Percentiles rank a stretch among this genome's conserved stretches.
Evolutionary conservation across 2,329 filamentous ascomycete species (phyloP).

Genomic region (Zymoseptoria crescenta): DNA sequence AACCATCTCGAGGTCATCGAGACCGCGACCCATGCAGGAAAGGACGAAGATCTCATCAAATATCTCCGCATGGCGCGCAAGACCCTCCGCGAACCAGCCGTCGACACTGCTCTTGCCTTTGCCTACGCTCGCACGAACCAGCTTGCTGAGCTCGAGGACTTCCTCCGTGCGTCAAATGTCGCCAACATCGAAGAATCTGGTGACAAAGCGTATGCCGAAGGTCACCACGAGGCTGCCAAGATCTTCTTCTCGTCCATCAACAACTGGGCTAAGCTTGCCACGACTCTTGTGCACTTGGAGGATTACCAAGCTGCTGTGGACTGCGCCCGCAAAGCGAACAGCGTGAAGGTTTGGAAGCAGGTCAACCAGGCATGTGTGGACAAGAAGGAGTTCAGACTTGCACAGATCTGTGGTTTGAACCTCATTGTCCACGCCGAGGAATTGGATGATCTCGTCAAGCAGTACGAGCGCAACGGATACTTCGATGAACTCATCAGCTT

Average conservation of each 20-base stretch:
- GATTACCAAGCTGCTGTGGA: constrained; percentile 98
- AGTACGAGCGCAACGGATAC: constrained; percentile 95
- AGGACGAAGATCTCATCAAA: constrained; percentile 96
- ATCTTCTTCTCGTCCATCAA: constrained; percentile 98
- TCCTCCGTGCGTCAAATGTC: constrained; percentile 85
- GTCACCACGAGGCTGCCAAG: constrained; percentile 91
- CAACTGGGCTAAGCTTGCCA: constrained; percentile 98
- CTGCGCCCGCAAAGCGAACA: constrained; percentile 96
- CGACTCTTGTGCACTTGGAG: constrained; percentile 89
- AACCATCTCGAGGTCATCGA: constrained; percentile 97
- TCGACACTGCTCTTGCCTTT: constrained; percentile 92
- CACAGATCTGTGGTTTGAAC: constrained; percentile 97
- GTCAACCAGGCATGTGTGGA: constrained; percentile 92
- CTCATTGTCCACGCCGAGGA: constrained; percentile 97
- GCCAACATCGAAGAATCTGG: constrained; percentile 93
- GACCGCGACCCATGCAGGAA: constrained; percentile 86
- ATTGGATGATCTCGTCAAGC: constrained; percentile 81
- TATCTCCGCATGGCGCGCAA: constrained; percentile 96
- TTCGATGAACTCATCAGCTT: constrained; percentile 96
- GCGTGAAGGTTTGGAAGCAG: constrained; percentile 98
- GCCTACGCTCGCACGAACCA: constrained; percentile 87
- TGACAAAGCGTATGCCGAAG: constrained; percentile 95
- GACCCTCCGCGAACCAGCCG: constrained; percentile 84
- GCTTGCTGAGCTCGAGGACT: constrained; percentile 89
- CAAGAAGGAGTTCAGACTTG: constrained; percentile 98